Percentiles rank a stretch among this genome's conserved stretches.
These are phyloP conservation scores for Phytophthora sp. DNA, from an alignment of 352 stramenopile genomes.

Conservation along the genomic window DNA sequence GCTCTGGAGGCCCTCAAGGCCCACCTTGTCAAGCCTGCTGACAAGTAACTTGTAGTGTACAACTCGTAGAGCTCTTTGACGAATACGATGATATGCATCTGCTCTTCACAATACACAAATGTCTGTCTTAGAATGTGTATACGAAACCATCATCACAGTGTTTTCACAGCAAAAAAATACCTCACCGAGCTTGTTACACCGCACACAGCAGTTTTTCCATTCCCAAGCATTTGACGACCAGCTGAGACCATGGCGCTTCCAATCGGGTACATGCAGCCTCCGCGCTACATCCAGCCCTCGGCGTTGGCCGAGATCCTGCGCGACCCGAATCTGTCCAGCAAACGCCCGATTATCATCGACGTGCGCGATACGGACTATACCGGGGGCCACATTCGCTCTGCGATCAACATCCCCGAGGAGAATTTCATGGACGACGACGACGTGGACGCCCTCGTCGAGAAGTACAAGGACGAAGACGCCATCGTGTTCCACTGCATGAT, in stretches of 20 bases:
- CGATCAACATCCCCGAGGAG: slow-evolving; percentile 80
- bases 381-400: slow-evolving; percentile 76
- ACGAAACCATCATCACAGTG: too few relatives aligned
- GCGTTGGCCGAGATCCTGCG: slow-evolving; percentile 68
- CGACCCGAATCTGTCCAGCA: slow-evolving; percentile 20
- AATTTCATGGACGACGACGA: slow-evolving; percentile 83
- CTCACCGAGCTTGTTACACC: neutral
- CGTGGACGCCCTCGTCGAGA: slow-evolving; percentile 76
- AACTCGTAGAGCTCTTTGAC: slow-evolving; percentile 8
- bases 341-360: slow-evolving; percentile 69
- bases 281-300: slow-evolving; percentile 52
- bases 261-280: slow-evolving; percentile 43
- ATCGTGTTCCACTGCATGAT: slow-evolving; percentile 92
- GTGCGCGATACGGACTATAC: slow-evolving; percentile 79
- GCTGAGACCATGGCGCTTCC: slow-evolving; percentile 15
- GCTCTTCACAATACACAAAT: neutral
- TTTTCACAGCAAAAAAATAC: too few relatives aligned
- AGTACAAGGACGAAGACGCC: slow-evolving; percentile 63
- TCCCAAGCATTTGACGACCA: neutral
- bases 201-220: neutral
- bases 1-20: slow-evolving; percentile 70
- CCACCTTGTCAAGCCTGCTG: slow-evolving; percentile 35
- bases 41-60: slow-evolving; percentile 24
- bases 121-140: neutral
- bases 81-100: slow-evolving; percentile 2